Percentiles rank a stretch among this genome's conserved stretches.
Evolutionary conservation across 2,329 filamentous ascomycete genomes (phyloP).

Genomic region (Phaeomoniella chlamydospora): DNA sequence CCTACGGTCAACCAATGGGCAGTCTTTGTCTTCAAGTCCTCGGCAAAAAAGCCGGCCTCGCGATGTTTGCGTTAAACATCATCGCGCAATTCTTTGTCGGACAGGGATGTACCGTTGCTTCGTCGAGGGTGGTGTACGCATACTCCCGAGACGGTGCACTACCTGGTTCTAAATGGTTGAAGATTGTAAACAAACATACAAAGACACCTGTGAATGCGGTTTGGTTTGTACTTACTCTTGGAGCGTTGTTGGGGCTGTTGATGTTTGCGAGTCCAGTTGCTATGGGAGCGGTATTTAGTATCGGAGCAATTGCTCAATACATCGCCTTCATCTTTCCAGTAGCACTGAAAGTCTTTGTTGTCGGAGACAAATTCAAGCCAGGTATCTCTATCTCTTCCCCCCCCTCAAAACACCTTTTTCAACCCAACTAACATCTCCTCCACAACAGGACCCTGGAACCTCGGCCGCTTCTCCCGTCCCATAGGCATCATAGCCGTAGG

Average conservation of each 20-base stretch:
- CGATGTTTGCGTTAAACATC: conserved; percentile 16
- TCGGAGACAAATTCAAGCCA: conserved; percentile 11
- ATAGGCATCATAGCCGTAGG: conserved; percentile 13
- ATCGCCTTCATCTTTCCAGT: conserved; percentile 15
- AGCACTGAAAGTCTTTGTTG: conserved; percentile 15
- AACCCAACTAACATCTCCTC: conserved; percentile 1
- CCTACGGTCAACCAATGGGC: conserved; percentile 17
- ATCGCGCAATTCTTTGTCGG: conserved; percentile 17
- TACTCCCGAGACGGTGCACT: conserved; percentile 17
- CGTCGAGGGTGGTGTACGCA: conserved; percentile 14
- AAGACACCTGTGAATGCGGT: conserved; percentile 16
- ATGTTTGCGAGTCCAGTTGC: conserved; percentile 16
- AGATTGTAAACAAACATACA: conserved; percentile 12
- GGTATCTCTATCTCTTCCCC: conserved; percentile 3
- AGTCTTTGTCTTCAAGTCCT: conserved; percentile 17
- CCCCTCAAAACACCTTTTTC: background rate
- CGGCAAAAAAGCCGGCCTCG: conserved; percentile 14
- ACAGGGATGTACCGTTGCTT: conserved; percentile 15
- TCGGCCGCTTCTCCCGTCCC: conserved; percentile 14
- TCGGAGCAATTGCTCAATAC: conserved; percentile 14
- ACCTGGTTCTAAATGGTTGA: conserved; percentile 13
- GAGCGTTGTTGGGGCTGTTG: conserved; percentile 13
- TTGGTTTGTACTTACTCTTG: conserved; percentile 14
- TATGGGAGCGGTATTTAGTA: conserved; percentile 17
- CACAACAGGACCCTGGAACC: conserved; percentile 14